Base-by-base conservation (phyloP, 2,329 filamentous ascomycete species). In the Dothidotthia symphoricarpi region DNA sequence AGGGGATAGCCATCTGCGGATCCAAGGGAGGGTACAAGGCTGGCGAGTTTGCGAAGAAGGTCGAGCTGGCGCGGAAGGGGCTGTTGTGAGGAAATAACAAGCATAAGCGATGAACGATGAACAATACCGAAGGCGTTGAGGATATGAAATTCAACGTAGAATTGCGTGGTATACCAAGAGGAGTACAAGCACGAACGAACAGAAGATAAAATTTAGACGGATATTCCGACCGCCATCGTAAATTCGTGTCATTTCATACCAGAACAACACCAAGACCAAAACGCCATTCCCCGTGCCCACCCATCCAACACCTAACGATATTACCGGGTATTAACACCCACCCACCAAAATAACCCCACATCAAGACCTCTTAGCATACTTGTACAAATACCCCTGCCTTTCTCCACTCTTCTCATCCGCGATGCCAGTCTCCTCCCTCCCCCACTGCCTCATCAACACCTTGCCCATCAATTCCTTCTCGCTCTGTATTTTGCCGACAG, bases 61-160 rank as follows among this genome's bases (percentile, higher is more conserved):
- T 93, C 34, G 86, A 91, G 64, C 68, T 91, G 57, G 87, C 86
- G 3, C 75, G 87, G 59, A 91, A 90, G 70, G 87, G 86, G 1
- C 55, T 90, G 65, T 64, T 93, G 36, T 90, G 48, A 51, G 31
- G 27, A 26, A 28, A 3, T n/a, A 19, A 5, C 19, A 22, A 22
- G 19, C 19, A 9, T 22, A 22, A 22, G 19, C 5, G 5, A 6
- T 6, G 19, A 22, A 22, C 9, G n/a, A n/a, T n/a, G n/a, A n/a
- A 22, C 19, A 22, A 6, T 9, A 22, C 19, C 19, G 19, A 22
- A 22, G 19, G n/a, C n/a, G n/a, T n/a, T n/a, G n/a, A n/a, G n/a
- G n/a, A n/a, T n/a, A n/a, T n/a, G n/a, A n/a, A n/a, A n/a, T n/a
- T n/a, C n/a, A n/a, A n/a, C n/a, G n/a, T n/a, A n/a, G n/a, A n/a